Evolutionary conservation across 345 rosid species (phyloP).

Genomic region (Hypericum androsaemum): DNA sequence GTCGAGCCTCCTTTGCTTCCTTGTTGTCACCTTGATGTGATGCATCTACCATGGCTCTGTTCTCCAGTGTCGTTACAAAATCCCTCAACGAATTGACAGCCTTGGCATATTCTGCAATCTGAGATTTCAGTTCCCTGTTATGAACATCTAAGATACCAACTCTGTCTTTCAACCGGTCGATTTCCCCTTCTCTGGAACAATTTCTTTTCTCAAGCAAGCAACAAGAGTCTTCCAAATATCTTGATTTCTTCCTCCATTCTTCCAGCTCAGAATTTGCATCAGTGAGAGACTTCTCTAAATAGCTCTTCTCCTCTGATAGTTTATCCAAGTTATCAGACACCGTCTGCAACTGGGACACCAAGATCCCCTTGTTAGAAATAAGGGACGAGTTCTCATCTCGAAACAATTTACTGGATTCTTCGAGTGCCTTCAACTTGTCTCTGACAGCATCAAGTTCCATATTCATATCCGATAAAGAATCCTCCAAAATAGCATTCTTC

Average conservation of each 20-base stretch:
- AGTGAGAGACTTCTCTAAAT: conserved; percentile 61
- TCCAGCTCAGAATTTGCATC: conserved; percentile 74
- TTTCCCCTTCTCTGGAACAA: conserved; percentile 34
- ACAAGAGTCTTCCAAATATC: conserved; percentile 56
- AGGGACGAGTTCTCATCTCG: conserved; percentile 55
- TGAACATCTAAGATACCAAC: conserved; percentile 42
- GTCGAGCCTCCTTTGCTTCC: conserved; percentile 38
- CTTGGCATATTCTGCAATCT: conserved; percentile 42
- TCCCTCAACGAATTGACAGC: conserved; percentile 49
- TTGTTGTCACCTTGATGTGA: conserved; percentile 20
- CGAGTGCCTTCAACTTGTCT: conserved; percentile 51
- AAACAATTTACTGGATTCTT: conserved; percentile 53
- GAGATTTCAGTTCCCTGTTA: conserved; percentile 46
- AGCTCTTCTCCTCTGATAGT: conserved; percentile 50
- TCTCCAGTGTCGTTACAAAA: conserved; percentile 54
- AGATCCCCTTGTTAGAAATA: conserved; percentile 45
- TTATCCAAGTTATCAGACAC: conserved; percentile 43
- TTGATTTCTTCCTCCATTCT: conserved; percentile 39
- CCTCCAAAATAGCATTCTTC: conserved; percentile 72
- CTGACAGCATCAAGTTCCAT: conserved; percentile 68
- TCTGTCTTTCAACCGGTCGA: conserved; percentile 47
- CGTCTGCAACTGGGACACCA: conserved; percentile 46
- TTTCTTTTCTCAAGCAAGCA: conserved; percentile 36
- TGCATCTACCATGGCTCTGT: conserved; percentile 26
- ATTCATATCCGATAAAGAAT: conserved; percentile 78